Base-by-base conservation (phyloP, 1,284 basidiomycete species). In the Bjerkandera adusta region DNA sequence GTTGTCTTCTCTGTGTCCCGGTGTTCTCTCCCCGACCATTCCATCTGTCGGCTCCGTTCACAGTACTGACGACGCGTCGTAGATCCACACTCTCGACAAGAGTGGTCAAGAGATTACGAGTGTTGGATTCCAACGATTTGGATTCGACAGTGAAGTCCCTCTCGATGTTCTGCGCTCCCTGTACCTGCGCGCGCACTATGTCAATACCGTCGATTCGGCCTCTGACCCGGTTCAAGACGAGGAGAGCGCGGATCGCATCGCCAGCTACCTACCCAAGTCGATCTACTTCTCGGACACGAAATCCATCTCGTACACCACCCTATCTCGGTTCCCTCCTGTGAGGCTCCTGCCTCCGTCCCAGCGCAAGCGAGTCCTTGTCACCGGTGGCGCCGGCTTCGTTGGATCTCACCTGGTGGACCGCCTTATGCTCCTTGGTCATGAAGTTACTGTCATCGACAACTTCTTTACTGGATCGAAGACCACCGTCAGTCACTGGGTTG, bases 391-490 rank as follows among this genome's bases (percentile, higher is more conserved):
- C 39, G 95, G 95, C 24, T 99, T 99, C 65, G 95, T 99, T 49
- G 96, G 96, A 24, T 96, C 92, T 35, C 96, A 99, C 72, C 83
- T 99, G 48, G 91, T 95, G 44, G 96, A 99, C 72, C 85, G 96
- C 45, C 81, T 98, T 51, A 96, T 99, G 92, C 81, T 97, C 55
- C 83, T 97, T 55, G 96, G 96, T 16, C 96, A 98, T 68, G 95
- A 98, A 67, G 94, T 98, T 55, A 94, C 92, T 44, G 96, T 98
- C 48, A 71, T 98, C 45, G 96, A 98, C 74, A 97, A 97, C 73
- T 98, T 98, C 68, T 98, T 98, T 73, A 97, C 95, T 18, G 96
- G 96, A 16, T 91, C 89, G 45, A 95, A 95, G 68, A 94, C 91
- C 26, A 95, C 93, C 42, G 84, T 97, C 56, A 89, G 85, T 52